Evolutionary conservation across 2,329 filamentous ascomycete genomes (phyloP).

Genomic region (Aureobasidium vineae): DNA sequence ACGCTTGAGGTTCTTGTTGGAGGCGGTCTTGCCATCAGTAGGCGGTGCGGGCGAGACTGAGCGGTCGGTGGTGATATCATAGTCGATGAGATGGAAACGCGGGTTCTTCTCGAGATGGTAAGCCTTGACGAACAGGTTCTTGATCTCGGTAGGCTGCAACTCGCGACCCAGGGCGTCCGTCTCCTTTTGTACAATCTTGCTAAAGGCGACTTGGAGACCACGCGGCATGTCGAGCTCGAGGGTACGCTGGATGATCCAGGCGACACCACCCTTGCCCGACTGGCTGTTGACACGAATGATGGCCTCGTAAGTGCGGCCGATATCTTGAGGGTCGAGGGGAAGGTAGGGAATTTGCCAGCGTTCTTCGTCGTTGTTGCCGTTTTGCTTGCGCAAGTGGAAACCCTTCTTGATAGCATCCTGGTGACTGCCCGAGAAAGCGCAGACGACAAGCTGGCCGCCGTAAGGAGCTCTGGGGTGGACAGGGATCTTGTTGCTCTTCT

Average conservation of each 20-base stretch:
- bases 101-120: conserved; percentile 84
- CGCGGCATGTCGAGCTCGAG: conserved; percentile 90
- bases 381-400: conserved; percentile 67
- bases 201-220: conserved; percentile 88
- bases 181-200: conserved; percentile 76
- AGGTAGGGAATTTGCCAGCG: conserved; percentile 88
- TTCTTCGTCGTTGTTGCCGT: conserved; percentile 60
- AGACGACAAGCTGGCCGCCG: conserved; percentile 86
- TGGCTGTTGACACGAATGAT: conserved; percentile 98
- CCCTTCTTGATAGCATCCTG: conserved; percentile 95
- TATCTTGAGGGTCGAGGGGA: conserved; percentile 87
- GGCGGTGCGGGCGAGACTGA: conserved; percentile 70
- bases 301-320: conserved; percentile 95
- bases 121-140: conserved; percentile 78
- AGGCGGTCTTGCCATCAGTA: conserved; percentile 66
- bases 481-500: conserved; percentile 92
- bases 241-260: conserved; percentile 88
- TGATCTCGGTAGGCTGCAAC: conserved; percentile 79
- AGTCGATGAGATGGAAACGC: conserved; percentile 83
- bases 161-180: conserved; percentile 82
- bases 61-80: conserved; percentile 83
- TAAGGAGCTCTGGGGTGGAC: conserved; percentile 88
- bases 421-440: conserved; percentile 86
- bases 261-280: conserved; percentile 88
- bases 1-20: conserved; percentile 74